Base-by-base conservation (phyloP, 2,329 filamentous ascomycete species). In the Penicillium fuscoglaucum region DNA sequence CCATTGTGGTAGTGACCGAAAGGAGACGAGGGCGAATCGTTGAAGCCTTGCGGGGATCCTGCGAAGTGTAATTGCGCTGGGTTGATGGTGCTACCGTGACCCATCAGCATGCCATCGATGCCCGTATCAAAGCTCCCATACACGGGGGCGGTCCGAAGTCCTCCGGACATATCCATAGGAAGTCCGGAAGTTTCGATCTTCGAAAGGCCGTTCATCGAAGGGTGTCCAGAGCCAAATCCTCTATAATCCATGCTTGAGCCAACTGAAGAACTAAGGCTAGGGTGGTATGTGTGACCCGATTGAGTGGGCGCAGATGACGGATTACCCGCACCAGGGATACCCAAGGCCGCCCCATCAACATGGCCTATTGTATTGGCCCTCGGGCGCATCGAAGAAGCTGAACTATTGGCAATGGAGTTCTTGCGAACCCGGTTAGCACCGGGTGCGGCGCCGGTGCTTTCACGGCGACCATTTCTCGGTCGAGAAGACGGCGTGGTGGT, bases 351-450 rank as follows among this genome's bases (percentile, higher is more conserved):
- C 57, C 86, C 84, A 72, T 97, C 95, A 57, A 98, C 87, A 74
- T 98, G 93, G 71, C 93, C 95, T 70, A 99, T 96, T 39, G 95
- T 99, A 73, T 98, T 98, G 55, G 95, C 93, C 68, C 95, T 84
- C 24, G 93, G 95, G 64, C 95, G 85, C 85, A 93, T 93, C 53
- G 61, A 46, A 21, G 82, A 81, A 54, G 77, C 80, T 33, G 79
- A 73, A 51, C 78, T 81, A 66, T 80, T 82, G 48, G 88, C 92
- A 58, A 96, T 86, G 55, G 95, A 98, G 74, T 93, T 96, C 80
- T 98, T 98, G 60, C 95, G 90, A 57, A 93, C 91, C 60, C 92
- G 85, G 65, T 87, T 89, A 64, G 87, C 81, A 33, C 83, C 84
- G 15, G 87, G 58, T 6, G 66, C 86, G 60, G 89, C 85, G 55